Conservation (phyloP, 1,139 yeast species). For the Geotrichum citri-aurantii region DNA sequence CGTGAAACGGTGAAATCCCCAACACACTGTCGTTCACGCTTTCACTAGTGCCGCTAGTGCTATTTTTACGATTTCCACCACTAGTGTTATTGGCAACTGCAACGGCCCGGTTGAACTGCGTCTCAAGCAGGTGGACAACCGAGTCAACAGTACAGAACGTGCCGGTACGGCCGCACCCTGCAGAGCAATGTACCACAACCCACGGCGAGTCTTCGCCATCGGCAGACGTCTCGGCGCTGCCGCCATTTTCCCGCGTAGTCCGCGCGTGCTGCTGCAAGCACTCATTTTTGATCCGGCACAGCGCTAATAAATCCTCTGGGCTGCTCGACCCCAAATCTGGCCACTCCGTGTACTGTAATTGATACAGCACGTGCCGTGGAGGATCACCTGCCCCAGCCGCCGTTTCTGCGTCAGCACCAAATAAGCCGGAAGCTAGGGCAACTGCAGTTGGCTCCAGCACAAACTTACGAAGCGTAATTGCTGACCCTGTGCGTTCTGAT, state of each 20-base stretch:
- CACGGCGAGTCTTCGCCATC: slow-evolving; percentile 4
- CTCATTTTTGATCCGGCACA: slow-evolving; percentile 44
- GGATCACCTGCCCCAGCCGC: background rate
- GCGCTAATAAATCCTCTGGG: slow-evolving; percentile 46
- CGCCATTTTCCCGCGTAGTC: background rate
- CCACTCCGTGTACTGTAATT: slow-evolving; percentile 69
- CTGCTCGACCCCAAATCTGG: slow-evolving; percentile 67
- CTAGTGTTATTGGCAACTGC: background rate
- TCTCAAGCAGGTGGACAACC: slow-evolving; percentile 43
- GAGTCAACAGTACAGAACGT: slow-evolving; percentile 73
- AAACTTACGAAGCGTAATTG: slow-evolving; percentile 22
- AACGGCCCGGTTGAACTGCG: slow-evolving; percentile 3
- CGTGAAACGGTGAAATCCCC: background rate
- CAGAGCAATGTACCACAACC: slow-evolving; percentile 74
- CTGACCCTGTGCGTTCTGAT: slow-evolving; percentile 11
- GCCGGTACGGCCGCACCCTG: slow-evolving; percentile 91
- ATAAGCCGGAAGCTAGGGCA: background rate
- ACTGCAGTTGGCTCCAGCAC: slow-evolving; percentile 12
- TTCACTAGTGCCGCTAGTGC: background rate
- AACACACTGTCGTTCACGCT: background rate
- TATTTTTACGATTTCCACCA: background rate
- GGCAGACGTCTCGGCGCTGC: background rate
- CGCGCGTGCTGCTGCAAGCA: slow-evolving; percentile 22
- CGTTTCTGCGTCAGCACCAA: background rate
- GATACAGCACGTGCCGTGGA: slow-evolving; percentile 30